These are phyloP conservation scores for Cryptosporidium parvum DNA, from an alignment of 169 alveolate genomes.

Conservation along the genomic window DNA sequence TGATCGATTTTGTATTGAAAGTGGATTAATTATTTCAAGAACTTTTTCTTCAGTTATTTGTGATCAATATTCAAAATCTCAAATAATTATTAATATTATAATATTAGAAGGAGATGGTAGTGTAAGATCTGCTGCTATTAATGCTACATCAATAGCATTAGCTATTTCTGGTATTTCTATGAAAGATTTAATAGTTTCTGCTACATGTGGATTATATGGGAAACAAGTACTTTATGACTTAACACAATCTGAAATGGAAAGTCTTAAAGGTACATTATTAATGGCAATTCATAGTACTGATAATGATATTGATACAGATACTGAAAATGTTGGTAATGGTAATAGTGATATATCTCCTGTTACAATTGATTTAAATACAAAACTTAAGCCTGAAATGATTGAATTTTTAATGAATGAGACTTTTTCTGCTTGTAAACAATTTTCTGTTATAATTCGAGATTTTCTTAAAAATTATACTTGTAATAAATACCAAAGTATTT, in stretches of 20 bases:
- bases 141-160: constrained; percentile 76
- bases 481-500: constrained; percentile 20
- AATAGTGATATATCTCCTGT: constrained; percentile 26
- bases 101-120: constrained; percentile 78
- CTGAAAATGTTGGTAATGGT: neutral
- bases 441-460: constrained; percentile 23
- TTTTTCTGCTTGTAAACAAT: constrained; percentile 30
- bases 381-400: constrained; percentile 4
- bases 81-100: constrained; percentile 61
- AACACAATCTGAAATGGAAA: constrained; percentile 49
- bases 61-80: constrained; percentile 32
- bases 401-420: constrained; percentile 26
- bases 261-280: constrained; percentile 14
- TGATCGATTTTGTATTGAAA: constrained; percentile 55
- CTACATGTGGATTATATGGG: constrained; percentile 67
- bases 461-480: constrained; percentile 32
- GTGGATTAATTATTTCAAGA: constrained; percentile 29
- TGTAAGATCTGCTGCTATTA: constrained; percentile 79
- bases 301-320: neutral
- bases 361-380: constrained; percentile 60
- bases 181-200: constrained; percentile 76
- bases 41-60: constrained; percentile 48
- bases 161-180: constrained; percentile 77
- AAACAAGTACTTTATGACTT: constrained; percentile 23
- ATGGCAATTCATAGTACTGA: constrained; percentile 69